Conservation (phyloP, 2,329 filamentous ascomycete genomes). For the Epichloe baconii region DNA sequence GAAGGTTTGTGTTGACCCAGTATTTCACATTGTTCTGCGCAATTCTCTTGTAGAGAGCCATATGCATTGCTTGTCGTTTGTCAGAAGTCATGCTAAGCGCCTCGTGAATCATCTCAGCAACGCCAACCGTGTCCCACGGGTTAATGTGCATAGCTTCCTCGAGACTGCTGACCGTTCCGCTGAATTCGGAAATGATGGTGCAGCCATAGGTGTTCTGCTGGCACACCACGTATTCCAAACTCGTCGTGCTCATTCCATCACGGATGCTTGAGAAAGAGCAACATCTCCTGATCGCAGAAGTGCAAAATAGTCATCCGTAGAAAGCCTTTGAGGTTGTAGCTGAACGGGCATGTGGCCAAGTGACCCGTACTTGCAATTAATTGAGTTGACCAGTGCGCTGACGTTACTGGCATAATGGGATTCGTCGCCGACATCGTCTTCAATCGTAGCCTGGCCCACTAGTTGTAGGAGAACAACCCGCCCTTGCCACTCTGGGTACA, state of each 20-base stretch:
- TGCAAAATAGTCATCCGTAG: conserved; percentile 82
- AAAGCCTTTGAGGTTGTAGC: conserved; percentile 85
- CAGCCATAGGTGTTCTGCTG: conserved; percentile 78
- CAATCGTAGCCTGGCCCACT: conserved; percentile 65
- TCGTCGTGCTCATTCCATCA: conserved; percentile 97
- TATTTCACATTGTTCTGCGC: conserved; percentile 3
- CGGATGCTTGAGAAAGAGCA: conserved; percentile 82
- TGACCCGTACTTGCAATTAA: conserved; percentile 82
- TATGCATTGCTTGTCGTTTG: conserved; percentile 30
- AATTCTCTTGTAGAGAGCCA: conserved; percentile 3
- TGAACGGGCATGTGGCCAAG: conserved; percentile 83
- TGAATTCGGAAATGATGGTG: conserved; percentile 93
- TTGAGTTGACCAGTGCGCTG: conserved; percentile 74
- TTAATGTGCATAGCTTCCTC: conserved; percentile 86
- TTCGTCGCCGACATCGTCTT: conserved; percentile 64
- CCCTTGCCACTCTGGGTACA: conserved; percentile 79
- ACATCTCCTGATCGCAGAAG: conserved; percentile 78
- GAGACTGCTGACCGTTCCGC: conserved; percentile 76
- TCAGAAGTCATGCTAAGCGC: conserved; percentile 63
- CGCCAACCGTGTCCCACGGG: conserved; percentile 77
- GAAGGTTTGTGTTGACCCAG: conserved; percentile 1
- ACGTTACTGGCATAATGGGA: conserved; percentile 76
- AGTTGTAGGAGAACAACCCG: conserved; percentile 89
- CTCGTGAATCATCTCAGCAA: conserved; percentile 68
- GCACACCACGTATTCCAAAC: conserved; percentile 83